Evolutionary conservation across 2,329 filamentous ascomycete species (phyloP).

Genomic region (Cercospora zeae-maydis): DNA sequence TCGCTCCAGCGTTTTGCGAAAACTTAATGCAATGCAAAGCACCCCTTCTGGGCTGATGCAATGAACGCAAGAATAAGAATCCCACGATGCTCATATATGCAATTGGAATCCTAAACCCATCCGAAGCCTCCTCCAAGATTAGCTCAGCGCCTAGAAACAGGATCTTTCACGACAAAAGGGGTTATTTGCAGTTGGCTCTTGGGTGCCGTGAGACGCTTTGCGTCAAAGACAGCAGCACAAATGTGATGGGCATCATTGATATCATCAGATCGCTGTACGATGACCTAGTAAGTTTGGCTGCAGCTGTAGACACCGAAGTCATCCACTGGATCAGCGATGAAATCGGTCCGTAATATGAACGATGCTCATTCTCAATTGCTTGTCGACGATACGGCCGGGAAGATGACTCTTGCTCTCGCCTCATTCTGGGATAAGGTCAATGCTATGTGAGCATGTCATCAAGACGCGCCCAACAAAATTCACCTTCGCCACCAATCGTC

Average conservation of each 20-base stretch:
- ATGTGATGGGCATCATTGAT: background rate
- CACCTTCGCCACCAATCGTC: background rate
- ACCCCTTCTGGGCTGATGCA: background rate
- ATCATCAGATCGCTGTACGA: background rate
- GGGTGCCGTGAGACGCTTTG: background rate
- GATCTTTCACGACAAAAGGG: background rate
- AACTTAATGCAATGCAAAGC: background rate
- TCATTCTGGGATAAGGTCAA: background rate
- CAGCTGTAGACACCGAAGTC: background rate
- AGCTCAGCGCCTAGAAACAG: background rate
- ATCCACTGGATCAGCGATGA: background rate
- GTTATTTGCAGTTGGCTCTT: background rate
- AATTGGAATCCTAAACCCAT: background rate
- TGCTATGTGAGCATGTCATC: background rate
- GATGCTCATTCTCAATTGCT: background rate
- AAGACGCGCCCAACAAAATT: background rate
- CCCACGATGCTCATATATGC: background rate
- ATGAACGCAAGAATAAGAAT: background rate
- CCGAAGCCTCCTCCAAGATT: background rate
- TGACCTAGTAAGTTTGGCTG: background rate
- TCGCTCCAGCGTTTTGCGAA: background rate
- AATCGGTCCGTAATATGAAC: background rate
- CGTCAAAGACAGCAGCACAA: background rate
- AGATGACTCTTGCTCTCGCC: background rate
- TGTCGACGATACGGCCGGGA: background rate